phyloP scores from a whole-genome alignment of 2,329 filamentous ascomycete species.

The Diaporthe citri region DNA sequence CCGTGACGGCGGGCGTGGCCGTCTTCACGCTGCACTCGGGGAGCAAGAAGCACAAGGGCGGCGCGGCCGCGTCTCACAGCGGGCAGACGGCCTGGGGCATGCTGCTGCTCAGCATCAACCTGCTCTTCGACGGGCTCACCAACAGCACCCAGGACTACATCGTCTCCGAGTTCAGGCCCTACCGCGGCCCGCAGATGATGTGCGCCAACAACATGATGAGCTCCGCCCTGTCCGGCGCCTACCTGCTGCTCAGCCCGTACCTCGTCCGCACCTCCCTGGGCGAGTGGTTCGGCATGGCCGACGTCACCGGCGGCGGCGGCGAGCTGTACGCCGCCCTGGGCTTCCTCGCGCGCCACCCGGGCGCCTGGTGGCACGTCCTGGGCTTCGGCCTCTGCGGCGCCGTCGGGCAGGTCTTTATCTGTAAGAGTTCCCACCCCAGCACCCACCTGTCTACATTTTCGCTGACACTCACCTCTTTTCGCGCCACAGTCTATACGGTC shows the following conservation, averaged over 20 bases:
- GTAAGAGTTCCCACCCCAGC: constrained; percentile 56
- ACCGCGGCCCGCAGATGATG: constrained; percentile 98
- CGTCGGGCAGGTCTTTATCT: constrained; percentile 96
- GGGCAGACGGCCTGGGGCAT: constrained; percentile 83
- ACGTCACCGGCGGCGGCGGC: constrained; percentile 68
- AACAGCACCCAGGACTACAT: constrained; percentile 98
- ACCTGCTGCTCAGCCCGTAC: constrained; percentile 84
- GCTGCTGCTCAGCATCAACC: constrained; percentile 85
- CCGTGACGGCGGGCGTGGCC: constrained; percentile 92
- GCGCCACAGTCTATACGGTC: constrained; percentile 81
- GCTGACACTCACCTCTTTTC: neutral
- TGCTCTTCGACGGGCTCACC: constrained; percentile 95
- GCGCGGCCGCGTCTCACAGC: constrained; percentile 46
- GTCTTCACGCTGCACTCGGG: constrained; percentile 89
- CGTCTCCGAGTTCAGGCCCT: constrained; percentile 82
- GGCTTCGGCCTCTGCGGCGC: constrained; percentile 92
- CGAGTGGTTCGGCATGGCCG: constrained; percentile 75
- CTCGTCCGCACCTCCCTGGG: constrained; percentile 76
- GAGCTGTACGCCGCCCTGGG: constrained; percentile 84
- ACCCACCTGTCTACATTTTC: neutral
- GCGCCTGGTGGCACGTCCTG: constrained; percentile 87
- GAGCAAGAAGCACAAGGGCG: constrained; percentile 59
- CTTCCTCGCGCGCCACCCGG: constrained; percentile 84
- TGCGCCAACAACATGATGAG: constrained; percentile 94
- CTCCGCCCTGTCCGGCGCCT: constrained; percentile 80